Evolutionary conservation across 2,329 filamentous ascomycete species (phyloP), one percentile per base, ranked within the genome.

Genomic region (Acrocalymma vagum): DNA sequence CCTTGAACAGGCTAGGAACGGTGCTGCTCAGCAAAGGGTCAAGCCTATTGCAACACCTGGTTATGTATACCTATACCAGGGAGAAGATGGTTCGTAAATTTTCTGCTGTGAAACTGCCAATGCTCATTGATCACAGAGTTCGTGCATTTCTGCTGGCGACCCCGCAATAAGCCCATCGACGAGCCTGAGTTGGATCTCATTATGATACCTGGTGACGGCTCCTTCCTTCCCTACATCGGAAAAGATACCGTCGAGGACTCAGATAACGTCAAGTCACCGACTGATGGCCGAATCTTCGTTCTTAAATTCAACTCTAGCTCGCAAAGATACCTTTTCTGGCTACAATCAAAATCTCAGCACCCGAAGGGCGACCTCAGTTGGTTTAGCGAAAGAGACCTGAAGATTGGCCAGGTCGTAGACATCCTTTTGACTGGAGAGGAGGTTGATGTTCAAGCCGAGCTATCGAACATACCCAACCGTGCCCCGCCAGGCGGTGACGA

Each of bases 81-180:
- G 63, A 35, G 92, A 95, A 78, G 93, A 96, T 85, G 93, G 86
- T 87, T 64, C 42, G 71, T 58, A 22, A 9, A 42, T 25, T n/a
- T 17, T 5, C 14, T 9, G 10, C 3, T 13, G 17, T 3, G 8
- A 27, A n/a, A 11, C 11, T 27, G n/a, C n/a, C n/a, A n/a, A 14
- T 40, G 32, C 58, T 62, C 21, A 66, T 32, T 26, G 7, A 11
- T 18, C 28, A 28, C 53, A 91, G 88, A 96, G 36, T 82, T 99
- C 46, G 80, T 95, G 47, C 92, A 96, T 76, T 96, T 99, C 76
- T 96, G 92, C 82, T 99, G 95, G 95, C 87, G 92, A 54, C 85
- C 89, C 62, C 87, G 94, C 55, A 81, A 78, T 55, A 82, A 83
- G 43, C 77, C 85, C 15, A 73, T 90, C 54, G 82, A 87, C 50